Base-by-base conservation (phyloP, 371 early-diverging fungal genomes). In the Homolaphlyctis polyrhiza region DNA sequence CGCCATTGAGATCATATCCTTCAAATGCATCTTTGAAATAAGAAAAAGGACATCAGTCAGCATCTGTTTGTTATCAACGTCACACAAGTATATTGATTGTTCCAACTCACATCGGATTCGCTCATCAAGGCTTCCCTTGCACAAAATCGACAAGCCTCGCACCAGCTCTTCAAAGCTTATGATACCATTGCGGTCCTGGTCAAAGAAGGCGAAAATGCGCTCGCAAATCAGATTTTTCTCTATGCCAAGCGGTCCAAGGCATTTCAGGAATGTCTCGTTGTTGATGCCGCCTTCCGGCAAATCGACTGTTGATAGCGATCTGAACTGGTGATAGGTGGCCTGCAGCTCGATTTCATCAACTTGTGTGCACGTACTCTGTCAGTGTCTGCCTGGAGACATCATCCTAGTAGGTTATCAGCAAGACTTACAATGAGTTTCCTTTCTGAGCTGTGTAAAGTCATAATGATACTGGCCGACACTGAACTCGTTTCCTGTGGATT, bases 1-100 rank as follows among this genome's bases (percentile, higher is more conserved):
- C 94, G 29, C 83, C 87, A 65, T 95, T 90, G n/a, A 95, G 68
- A 71, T 97, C 97, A 65, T 94, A 97, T 0, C 94, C 95, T 51
- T 89, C 80, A 76, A 96, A 96, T 3, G 91, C 91, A 70, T 84
- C 92, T 91, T 70, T n/a, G 32, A 30, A 27, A 27, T 13, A 13
- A n/a, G 57, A 23, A 43, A 66, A 28, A n/a, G 51, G 34, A 57
- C 29, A 30, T 51, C n/a, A 21, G 43, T 33, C 21, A 58, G 28
- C 2, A 34, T 32, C 33, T 16, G 58, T 48, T 18, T 43, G 27
- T 1, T n/a, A 23, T 6, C 23, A 61, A 8, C 16, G 28, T 8
- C 6, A 57, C 18, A 34, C 34, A 39, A 34, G 50, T 45, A 0
- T 60, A 57, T 13, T 55, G 50, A 28, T 1, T 1, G n/a, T n/a